phyloP scores from a whole-genome alignment of 345 rosid species.

The Moringa oleifera region DNA sequence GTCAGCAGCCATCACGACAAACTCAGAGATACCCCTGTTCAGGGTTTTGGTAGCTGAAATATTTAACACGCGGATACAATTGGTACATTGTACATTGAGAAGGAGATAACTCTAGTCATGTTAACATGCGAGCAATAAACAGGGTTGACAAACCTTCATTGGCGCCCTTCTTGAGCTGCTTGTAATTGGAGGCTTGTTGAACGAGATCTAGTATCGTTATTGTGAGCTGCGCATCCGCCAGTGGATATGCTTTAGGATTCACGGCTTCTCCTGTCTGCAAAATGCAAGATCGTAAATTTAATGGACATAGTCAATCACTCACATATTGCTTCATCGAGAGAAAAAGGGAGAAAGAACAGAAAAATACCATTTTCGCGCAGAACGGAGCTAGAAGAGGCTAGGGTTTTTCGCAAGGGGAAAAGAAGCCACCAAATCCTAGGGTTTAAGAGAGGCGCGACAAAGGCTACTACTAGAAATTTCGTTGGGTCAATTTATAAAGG shows the following conservation, averaged over 20 bases:
- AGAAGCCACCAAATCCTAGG: no score
- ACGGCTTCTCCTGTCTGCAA: slow-evolving; percentile 64
- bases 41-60: slow-evolving; percentile 97
- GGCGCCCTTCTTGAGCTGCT: slow-evolving; percentile 98
- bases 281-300: not conserved
- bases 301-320: not conserved
- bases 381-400: no score
- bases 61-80: no score
- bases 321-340: not conserved
- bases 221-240: slow-evolving; percentile 70
- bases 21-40: slow-evolving; percentile 93
- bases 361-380: not conserved
- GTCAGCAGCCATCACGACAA: slow-evolving; percentile 80
- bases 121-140: no score
- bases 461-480: no score
- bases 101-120: no score
- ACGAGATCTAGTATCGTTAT: slow-evolving; percentile 85
- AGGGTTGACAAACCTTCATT: slow-evolving; percentile 55
- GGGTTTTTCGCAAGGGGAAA: no score
- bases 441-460: no score
- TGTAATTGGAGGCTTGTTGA: slow-evolving; percentile 93
- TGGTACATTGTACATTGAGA: no score
- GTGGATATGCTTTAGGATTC: slow-evolving; percentile 88
- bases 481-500: no score
- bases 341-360: not conserved